Evolutionary conservation across 345 rosid genomes (phyloP).

Genomic region (Corchorus olitorius): DNA sequence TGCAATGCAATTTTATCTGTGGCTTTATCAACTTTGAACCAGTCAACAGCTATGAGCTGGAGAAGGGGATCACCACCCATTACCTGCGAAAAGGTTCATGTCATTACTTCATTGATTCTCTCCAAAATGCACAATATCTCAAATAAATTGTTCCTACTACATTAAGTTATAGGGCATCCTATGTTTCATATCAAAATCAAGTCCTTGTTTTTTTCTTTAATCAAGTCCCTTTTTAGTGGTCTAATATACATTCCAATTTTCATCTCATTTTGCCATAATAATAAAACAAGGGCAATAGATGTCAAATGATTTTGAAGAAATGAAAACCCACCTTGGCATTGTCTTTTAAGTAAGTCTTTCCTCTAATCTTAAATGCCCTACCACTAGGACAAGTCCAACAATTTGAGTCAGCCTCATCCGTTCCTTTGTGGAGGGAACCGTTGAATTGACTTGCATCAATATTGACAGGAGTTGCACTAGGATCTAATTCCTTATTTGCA

Average conservation of each 20-base stretch:
- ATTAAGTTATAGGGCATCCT: too few species aligned
- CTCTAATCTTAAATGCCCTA: slow-evolving; percentile 89
- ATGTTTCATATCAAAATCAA: too few species aligned
- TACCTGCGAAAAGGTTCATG: slow-evolving; percentile 49
- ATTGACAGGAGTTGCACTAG: slow-evolving; percentile 42
- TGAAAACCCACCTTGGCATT: slow-evolving; percentile 63
- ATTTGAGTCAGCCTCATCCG: slow-evolving; percentile 63
- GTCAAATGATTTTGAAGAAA: slow-evolving; percentile 8
- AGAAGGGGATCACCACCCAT: slow-evolving; percentile 94
- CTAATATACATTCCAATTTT: neutral
- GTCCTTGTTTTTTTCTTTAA: too few species aligned
- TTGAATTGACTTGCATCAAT: slow-evolving; percentile 63
- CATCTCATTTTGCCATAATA: slow-evolving; percentile 11
- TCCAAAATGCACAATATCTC: neutral
- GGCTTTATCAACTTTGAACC: slow-evolving; percentile 79
- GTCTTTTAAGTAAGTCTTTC: slow-evolving; percentile 88
- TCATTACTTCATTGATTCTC: slow-evolving; percentile 7
- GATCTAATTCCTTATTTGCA: slow-evolving; percentile 66
- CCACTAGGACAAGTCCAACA: slow-evolving; percentile 96
- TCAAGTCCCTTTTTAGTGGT: too few species aligned
- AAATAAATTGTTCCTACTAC: neutral
- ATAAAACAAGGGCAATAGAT: neutral
- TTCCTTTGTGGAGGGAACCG: slow-evolving; percentile 62
- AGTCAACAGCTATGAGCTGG: slow-evolving; percentile 84
- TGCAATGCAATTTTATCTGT: slow-evolving; percentile 70